Conservation (phyloP, 148 eudicot species). For the Cornus kousa region DNA sequence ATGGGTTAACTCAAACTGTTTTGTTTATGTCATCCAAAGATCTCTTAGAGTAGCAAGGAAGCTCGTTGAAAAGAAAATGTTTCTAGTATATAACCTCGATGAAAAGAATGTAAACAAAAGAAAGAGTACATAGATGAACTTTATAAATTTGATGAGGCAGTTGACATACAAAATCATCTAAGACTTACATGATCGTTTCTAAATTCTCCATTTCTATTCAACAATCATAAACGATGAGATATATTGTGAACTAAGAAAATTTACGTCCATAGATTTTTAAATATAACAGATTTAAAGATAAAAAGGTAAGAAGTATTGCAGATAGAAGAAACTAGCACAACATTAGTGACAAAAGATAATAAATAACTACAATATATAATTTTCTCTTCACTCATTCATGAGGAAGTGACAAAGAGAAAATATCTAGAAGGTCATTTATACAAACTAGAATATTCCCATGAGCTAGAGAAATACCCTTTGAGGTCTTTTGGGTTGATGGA, state of each 20-base stretch:
- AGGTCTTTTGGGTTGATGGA: neutral
- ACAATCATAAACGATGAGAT: neutral
- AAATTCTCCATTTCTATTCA: neutral
- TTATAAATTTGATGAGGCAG: no score
- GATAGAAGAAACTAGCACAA: neutral
- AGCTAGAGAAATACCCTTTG: neutral
- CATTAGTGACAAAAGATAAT: neutral
- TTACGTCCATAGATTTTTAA: neutral
- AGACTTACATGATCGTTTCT: neutral
- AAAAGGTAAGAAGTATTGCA: neutral
- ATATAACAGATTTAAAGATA: no score
- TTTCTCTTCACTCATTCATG: neutral
- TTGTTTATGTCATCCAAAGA: neutral
- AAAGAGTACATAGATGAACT: neutral
- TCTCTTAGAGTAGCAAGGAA: neutral
- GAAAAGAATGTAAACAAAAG: neutral
- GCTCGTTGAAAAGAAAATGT: neutral
- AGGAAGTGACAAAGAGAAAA: neutral
- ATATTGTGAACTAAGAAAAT: neutral
- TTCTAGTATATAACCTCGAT: neutral
- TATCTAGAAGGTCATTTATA: neutral
- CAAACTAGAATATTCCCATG: neutral
- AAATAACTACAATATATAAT: neutral
- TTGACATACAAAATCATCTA: neutral
- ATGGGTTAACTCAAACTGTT: no score